Conservation (phyloP, 352 stramenopile species). For the Phytopythium montanum region DNA sequence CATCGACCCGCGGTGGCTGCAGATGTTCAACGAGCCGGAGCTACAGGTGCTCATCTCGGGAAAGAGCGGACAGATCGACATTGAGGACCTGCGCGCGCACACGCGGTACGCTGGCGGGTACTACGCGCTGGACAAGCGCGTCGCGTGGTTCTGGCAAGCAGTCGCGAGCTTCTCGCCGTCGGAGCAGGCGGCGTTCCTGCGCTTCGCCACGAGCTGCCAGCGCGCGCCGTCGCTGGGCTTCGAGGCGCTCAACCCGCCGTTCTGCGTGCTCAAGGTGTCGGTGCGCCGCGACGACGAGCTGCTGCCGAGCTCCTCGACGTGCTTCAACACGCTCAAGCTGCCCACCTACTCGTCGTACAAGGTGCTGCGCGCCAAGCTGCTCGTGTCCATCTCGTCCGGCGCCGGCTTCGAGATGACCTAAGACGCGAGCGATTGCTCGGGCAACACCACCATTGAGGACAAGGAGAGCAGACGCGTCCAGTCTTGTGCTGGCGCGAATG, state of each 20-base stretch:
- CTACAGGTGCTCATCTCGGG: slow-evolving; percentile 94
- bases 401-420: slow-evolving; percentile 97
- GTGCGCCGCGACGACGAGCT: slow-evolving; percentile 77
- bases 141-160: slow-evolving; percentile 69
- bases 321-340: slow-evolving; percentile 98
- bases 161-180: slow-evolving; percentile 71
- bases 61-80: slow-evolving; percentile 50
- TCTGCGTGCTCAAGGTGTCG: slow-evolving; percentile 87
- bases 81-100: slow-evolving; percentile 86
- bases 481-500: background rate
- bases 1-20: slow-evolving; percentile 90
- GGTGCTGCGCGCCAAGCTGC: slow-evolving; percentile 91
- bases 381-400: slow-evolving; percentile 92
- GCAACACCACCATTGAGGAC: background rate
- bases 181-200: slow-evolving; percentile 88
- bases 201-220: slow-evolving; percentile 95
- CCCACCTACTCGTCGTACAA: slow-evolving; percentile 95
- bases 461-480: background rate
- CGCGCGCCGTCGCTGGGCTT: slow-evolving; percentile 95
- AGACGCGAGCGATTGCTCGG: slow-evolving; percentile 2
- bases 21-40: slow-evolving; percentile 96
- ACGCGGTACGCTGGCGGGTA: slow-evolving; percentile 93
- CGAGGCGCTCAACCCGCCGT: slow-evolving; percentile 89
- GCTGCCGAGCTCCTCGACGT: slow-evolving; percentile 93
- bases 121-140: slow-evolving; percentile 77